phyloP scores from a whole-genome alignment of 345 rosid species.

The Arabis alpina region DNA sequence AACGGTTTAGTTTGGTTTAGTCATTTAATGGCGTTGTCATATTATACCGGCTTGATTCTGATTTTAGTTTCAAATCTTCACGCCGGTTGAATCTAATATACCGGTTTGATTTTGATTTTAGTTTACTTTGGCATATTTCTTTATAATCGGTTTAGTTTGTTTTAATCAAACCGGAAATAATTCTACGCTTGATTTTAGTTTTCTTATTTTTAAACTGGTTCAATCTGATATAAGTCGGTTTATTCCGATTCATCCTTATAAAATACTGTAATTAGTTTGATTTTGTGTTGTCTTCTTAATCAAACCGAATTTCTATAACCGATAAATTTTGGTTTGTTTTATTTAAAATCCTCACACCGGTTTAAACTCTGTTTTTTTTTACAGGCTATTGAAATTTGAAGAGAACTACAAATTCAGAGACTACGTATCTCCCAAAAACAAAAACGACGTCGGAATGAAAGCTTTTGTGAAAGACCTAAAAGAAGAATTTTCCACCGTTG shows the following conservation, averaged over 20 bases:
- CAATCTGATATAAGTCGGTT: too few relatives aligned
- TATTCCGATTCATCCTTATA: too few relatives aligned
- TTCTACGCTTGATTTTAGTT: too few relatives aligned
- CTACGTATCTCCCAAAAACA: conserved; percentile 53
- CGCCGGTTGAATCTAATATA: too few relatives aligned
- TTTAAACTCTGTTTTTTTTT: conserved; percentile 20
- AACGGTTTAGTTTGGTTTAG: not conserved
- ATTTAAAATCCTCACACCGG: conserved; percentile 20
- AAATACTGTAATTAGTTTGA: not conserved
- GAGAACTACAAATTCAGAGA: conserved; percentile 89
- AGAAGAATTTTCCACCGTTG: conserved; percentile 71
- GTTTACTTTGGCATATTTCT: too few relatives aligned
- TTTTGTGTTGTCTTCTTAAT: not conserved
- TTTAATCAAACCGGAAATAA: not conserved
- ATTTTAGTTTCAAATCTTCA: too few relatives aligned
- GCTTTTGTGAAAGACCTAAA: conserved; percentile 80
- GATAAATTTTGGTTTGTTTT: not conserved
- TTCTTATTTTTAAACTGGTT: not conserved
- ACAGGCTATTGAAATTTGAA: conserved; percentile 70
- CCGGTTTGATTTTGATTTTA: too few relatives aligned
- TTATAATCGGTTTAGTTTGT: not conserved
- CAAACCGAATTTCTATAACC: not conserved
- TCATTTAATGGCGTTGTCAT: too few relatives aligned
- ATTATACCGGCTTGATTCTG: too few relatives aligned
- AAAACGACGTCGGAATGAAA: conserved; percentile 64